Conservation (phyloP, 1,284 basidiomycete genomes). For the Thecaphora thlaspeos region DNA sequence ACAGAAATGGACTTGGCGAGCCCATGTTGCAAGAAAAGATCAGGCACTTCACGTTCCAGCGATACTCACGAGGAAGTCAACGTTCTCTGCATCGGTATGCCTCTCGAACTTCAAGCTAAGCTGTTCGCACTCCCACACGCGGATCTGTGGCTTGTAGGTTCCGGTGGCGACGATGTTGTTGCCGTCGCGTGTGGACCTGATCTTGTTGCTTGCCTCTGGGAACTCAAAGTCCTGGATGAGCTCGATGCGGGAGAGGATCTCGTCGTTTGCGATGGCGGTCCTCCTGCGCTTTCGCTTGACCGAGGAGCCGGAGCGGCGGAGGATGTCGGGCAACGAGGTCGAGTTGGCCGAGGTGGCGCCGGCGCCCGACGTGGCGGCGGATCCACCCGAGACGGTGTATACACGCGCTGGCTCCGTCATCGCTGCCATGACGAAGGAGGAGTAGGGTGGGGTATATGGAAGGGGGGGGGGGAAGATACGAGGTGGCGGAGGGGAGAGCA, state of each 20-base stretch:
- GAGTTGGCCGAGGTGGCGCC: conserved; percentile 53
- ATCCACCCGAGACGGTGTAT: conserved; percentile 52
- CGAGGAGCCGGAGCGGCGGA: conserved; percentile 49
- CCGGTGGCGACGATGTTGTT: conserved; percentile 90
- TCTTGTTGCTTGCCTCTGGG: conserved; percentile 87
- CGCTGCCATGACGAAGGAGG: conserved; percentile 28
- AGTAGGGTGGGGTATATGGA: not conserved
- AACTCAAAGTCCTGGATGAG: conserved; percentile 85
- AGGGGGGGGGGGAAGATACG: not conserved
- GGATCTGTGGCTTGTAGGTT: conserved; percentile 96
- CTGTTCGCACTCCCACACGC: conserved; percentile 92
- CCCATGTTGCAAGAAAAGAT: not conserved
- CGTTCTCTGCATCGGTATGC: conserved; percentile 93
- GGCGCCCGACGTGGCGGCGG: conserved; percentile 34
- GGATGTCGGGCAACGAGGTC: conserved; percentile 52
- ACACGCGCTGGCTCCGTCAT: conserved; percentile 49
- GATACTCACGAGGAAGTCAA: conserved; percentile 88
- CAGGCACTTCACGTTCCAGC: not conserved
- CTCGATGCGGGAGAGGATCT: conserved; percentile 50
- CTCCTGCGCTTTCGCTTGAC: conserved; percentile 55
- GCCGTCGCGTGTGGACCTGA: conserved; percentile 88
- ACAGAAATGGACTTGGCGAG: too few species aligned
- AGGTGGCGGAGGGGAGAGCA: too few species aligned
- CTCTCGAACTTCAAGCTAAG: conserved; percentile 93
- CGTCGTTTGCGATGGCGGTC: conserved; percentile 39